Conservation (phyloP, 208 protist species). For the Wallacemonas sp. region DNA sequence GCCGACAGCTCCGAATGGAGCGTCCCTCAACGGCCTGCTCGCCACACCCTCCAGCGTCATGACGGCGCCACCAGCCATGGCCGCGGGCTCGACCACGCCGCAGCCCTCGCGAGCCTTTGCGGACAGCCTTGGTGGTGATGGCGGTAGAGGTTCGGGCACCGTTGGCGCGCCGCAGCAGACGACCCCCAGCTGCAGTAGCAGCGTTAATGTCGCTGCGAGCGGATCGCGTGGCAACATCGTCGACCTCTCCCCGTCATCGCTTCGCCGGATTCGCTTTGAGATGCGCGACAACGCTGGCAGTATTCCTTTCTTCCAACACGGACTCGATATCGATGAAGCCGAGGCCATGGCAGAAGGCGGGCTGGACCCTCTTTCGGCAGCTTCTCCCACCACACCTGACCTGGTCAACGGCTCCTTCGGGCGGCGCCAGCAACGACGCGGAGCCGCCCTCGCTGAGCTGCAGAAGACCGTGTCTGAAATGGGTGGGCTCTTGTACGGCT, state of each 20-base stretch:
- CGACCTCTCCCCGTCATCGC: slow-evolving; percentile 37
- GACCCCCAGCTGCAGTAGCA: no score
- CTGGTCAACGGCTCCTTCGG: slow-evolving; percentile 2
- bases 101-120: no score
- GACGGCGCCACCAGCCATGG: neutral
- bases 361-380: neutral
- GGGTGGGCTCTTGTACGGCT: slow-evolving; percentile 68
- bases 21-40: no score
- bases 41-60: neutral
- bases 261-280: slow-evolving; percentile 74
- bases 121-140: no score
- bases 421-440: slow-evolving; percentile 15
- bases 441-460: slow-evolving; percentile 34
- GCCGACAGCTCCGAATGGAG: slow-evolving; percentile 19
- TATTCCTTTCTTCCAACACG: slow-evolving; percentile 26
- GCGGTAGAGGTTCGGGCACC: no score
- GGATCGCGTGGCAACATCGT: slow-evolving; percentile 21
- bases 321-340: slow-evolving; percentile 4
- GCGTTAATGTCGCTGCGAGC: slow-evolving; percentile 5
- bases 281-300: slow-evolving; percentile 52
- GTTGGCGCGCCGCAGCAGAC: no score
- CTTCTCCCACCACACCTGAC: neutral
- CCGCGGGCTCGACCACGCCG: no score
- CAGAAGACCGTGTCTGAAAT: slow-evolving; percentile 46
- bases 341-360: no score